Evolutionary conservation across 495 filamentous ascomycete genomes (phyloP).

Genomic region (Lindgomyces ingoldianus): DNA sequence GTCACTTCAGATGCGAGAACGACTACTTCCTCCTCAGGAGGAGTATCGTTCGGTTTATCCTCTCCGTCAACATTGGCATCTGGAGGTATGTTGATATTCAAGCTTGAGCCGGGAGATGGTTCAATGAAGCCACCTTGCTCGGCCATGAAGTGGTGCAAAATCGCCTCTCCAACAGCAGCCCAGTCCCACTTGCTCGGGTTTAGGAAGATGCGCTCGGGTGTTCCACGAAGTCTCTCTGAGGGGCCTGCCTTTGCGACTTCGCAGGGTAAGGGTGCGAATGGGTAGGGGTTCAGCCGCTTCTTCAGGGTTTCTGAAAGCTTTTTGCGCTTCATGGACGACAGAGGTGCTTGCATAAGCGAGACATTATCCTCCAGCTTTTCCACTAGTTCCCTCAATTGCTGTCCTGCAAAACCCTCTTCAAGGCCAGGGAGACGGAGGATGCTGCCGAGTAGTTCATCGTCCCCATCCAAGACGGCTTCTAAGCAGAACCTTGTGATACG

Average conservation of each 20-base stretch:
- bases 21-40: not conserved
- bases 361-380: conserved; percentile 69
- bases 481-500: conserved; percentile 83
- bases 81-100: conserved; percentile 45
- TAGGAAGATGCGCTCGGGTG: conserved; percentile 35
- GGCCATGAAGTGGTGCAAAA: conserved; percentile 54
- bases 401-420: conserved; percentile 80
- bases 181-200: conserved; percentile 48
- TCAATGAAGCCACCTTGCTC: conserved; percentile 48
- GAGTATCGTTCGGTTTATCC: conserved; percentile 24
- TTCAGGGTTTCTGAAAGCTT: conserved; percentile 63
- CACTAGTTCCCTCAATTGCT: conserved; percentile 68
- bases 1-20: not conserved
- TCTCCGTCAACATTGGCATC: conserved; percentile 27
- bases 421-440: conserved; percentile 75
- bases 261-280: conserved; percentile 63
- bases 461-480: conserved; percentile 85
- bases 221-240: not conserved
- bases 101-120: conserved; percentile 38
- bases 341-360: conserved; percentile 66
- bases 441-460: conserved; percentile 69
- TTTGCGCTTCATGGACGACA: conserved; percentile 62
- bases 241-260: conserved; percentile 4
- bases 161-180: conserved; percentile 57
- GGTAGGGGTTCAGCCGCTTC: conserved; percentile 71